Base-by-base conservation (phyloP, 139 green algal genomes). In the Closterium sp. region DNA sequence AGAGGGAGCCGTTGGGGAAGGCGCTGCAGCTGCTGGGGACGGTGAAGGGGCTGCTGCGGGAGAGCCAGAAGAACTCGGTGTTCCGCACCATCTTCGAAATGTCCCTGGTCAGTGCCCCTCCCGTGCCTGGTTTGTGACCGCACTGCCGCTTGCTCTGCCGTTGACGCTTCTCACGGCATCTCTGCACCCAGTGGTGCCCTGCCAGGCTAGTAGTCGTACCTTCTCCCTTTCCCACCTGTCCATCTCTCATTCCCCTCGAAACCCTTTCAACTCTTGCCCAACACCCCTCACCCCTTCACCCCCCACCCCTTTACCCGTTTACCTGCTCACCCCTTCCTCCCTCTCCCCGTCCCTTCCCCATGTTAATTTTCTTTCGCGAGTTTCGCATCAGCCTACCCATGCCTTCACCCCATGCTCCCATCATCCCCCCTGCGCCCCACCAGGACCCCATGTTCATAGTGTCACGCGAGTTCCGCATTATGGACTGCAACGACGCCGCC, bases 371-470 rank as follows among this genome's bases (percentile, higher is more conserved):
- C 2, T 66, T 12, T 1, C 7, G 38, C 7, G 38, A 66, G 38
- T 66, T 66, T 16, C 21, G 12, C n/a, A n/a, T n/a, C n/a, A n/a
- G n/a, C 43, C 43, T 66, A 16, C 43, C 36, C 36, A 19, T 9
- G 9, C 36, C 9, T 66, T 76, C 55, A 28, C 16, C 55, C 55
- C 55, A 28, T 3, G 16, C 25, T 1, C 12, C 55, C 16, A 76
- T 76, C 55, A n/a, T 76, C 55, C 55, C 16, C 4, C 16, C 55
- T 19, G 3, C 55, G 25, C 4, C 55, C 55, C 4, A 76, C 55
- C 55, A 76, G 55, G 55, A 76, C 12, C 55, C 55, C 12, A 33
- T 87, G 84, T 87, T 87, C 84, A 87, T 87, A 76, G 55, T 76
- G 12, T 76, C 55, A 6, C 55, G 55, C 3, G 31, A 33, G 84